A percentile compares a stretch with the other conserved stretches of the same genome.
phyloP scores from a whole-genome alignment of 2,329 filamentous ascomycete species.

The Paecilomyces variotii region DNA sequence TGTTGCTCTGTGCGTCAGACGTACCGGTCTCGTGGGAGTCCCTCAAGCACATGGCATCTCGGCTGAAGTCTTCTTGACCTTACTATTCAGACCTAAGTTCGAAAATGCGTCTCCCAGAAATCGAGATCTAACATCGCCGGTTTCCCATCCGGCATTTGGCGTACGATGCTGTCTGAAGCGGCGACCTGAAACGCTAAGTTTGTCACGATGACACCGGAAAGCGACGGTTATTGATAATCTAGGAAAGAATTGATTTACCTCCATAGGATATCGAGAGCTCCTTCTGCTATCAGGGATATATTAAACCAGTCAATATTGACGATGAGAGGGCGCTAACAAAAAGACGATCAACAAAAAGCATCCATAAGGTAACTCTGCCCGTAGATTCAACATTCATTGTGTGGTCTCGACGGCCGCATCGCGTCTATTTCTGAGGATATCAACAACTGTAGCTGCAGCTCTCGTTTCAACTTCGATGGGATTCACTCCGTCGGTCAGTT shows the following conservation, averaged over 20 bases:
- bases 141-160: background rate
- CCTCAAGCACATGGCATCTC: background rate
- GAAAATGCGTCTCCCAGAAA: background rate
- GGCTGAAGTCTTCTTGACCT: background rate
- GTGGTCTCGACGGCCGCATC: background rate
- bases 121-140: background rate
- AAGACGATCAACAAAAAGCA: background rate
- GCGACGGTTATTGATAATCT: background rate
- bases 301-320: background rate
- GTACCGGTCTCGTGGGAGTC: background rate
- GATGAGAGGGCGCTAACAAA: background rate
- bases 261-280: background rate
- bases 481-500: conserved; percentile 6
- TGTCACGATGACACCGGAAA: background rate
- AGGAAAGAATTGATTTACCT: no score
- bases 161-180: background rate
- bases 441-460: conserved; percentile 5
- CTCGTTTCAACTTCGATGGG: conserved; percentile 7
- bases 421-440: conserved; percentile 1
- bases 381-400: background rate
- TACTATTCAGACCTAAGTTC: background rate
- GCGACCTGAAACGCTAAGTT: background rate
- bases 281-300: background rate
- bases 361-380: background rate
- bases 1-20: background rate